Percentiles rank a stretch among this genome's conserved stretches.
Evolutionary conservation across 164 flowering plant genomes (phyloP).

Genomic region (Annona cherimola): DNA sequence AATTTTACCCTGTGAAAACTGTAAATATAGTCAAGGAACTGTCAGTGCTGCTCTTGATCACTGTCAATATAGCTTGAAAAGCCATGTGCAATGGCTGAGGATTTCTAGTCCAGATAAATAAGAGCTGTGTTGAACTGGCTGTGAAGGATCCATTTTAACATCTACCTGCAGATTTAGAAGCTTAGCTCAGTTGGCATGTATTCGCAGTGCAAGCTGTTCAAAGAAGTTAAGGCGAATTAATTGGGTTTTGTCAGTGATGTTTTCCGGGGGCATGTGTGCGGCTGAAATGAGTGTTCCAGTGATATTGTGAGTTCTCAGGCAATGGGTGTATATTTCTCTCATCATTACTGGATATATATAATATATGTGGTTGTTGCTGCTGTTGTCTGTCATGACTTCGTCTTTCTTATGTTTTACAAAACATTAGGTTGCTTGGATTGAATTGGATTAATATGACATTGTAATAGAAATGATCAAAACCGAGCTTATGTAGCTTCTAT

Average conservation of each 20-base stretch:
- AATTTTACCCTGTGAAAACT: conserved; percentile 3
- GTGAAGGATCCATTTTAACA: not conserved
- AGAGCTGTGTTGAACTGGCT: conserved; percentile 9
- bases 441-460: too few relatives aligned
- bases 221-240: not conserved
- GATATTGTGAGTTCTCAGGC: conserved; percentile 9
- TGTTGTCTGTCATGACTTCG: not conserved
- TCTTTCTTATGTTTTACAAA: not conserved
- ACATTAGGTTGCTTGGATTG: not conserved
- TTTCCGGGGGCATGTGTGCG: not conserved
- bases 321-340: conserved; percentile 9
- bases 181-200: not conserved
- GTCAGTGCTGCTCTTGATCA: conserved; percentile 1
- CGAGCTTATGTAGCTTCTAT: too few relatives aligned
- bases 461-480: not conserved
- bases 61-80: conserved; percentile 8
- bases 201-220: not conserved
- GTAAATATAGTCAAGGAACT: not conserved
- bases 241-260: not conserved
- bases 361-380: not conserved
- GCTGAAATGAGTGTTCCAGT: conserved; percentile 5
- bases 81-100: conserved; percentile 7
- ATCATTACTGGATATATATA: not conserved
- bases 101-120: conserved; percentile 7
- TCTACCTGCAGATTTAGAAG: not conserved